Evolutionary conservation across 2,329 filamentous ascomycete species (phyloP), one percentile per base, ranked within the genome.

Genomic region (Clarireedia paspali): DNA sequence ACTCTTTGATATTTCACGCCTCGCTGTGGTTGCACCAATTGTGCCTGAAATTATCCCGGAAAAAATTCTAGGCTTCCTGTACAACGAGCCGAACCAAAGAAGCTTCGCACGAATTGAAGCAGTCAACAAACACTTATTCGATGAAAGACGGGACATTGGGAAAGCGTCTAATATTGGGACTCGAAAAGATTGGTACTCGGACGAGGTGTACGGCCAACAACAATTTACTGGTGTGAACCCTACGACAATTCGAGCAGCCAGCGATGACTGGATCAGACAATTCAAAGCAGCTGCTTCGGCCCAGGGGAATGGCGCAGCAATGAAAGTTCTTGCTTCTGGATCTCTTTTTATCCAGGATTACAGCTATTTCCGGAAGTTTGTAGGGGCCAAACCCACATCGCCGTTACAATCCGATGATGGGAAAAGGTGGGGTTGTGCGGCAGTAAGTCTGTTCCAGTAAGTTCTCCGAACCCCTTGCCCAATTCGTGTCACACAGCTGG

Each of bases 391-490:
- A 39, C 46, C 34, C 40, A 23, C 12, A 27, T 39, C 40, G 20
- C 24, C 42, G 14, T 47, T 57, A 20, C 58, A 38, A 20, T 56
- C 58, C 20, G 53, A 63, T 39, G 58, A 63, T 38, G 54, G 50
- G 26, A 59, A 57, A 23, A 61, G 60, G 26, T 64, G 46, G 42
- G 57, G 48, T 0, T 73, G 72, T 53, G 74, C 73, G 3, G 61
- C 75, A 0, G 73, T 78, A 4, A 70, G 64, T 4, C 66, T 78
- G 9, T 77, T 75, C 59, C 68, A 74, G 48, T 70, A 78, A 6
- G 67, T 72, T 50, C 58, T 68, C 1, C 15, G 23, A 15, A 49
- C 5, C 14, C 39, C 6, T 24, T 9, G 23, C n/a, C 17, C 15
- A 10, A 27, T n/a, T 9, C 15, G 24, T 40, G 10, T 5, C 27